Evolutionary conservation across 108 stramenopile species (phyloP), one percentile per base, ranked within the genome.

Genomic region (Fragilaria crotonensis): DNA sequence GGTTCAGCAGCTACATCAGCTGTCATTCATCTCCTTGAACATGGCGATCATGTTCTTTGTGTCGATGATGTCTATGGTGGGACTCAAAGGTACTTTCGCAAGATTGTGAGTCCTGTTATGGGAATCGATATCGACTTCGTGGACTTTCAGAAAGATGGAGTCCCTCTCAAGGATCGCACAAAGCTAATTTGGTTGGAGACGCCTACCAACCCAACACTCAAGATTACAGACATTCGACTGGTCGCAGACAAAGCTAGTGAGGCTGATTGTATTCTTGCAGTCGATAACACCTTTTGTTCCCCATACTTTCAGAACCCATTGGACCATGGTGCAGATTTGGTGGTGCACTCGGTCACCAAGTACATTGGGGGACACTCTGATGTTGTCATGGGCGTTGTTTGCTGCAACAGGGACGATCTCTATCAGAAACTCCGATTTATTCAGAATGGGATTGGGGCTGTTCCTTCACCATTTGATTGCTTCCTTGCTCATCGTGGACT

Each of bases 271-370:
- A 25, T 90, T 3, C 59, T 96, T 44, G 91, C 73, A 25, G 96
- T 97, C 4, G 97, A 98, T 74, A 93, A 85, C 75, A 97, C 96
- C 4, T 96, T 96, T 60, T 83, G 90, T 57, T 77, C 79, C 27
- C 95, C 96, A 19, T 91, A 88, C 66, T 83, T 93, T 64, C 95
- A 96, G 65, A 78, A 76, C 36, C 94, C 96, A 18, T 54, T 95
- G n/a, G 73, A 77, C 57, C 81, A 78, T 27, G 90, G 90, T 21
- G 65, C 63, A 32, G 90, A 93, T 70, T 59, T 93, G 30, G 76
- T 74, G 46, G 76, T 93, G 48, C 88, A 89, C 63, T 78, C 73
- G 52, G 30, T 87, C 30, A 89, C 88, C 59, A 89, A 89, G 70
- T 89, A 85, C 65, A 86, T 84, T 56, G 83, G 84, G 48, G 85